Evolutionary conservation across 2,329 filamentous ascomycete species (phyloP).

Genomic region (Fulvia fulva): DNA sequence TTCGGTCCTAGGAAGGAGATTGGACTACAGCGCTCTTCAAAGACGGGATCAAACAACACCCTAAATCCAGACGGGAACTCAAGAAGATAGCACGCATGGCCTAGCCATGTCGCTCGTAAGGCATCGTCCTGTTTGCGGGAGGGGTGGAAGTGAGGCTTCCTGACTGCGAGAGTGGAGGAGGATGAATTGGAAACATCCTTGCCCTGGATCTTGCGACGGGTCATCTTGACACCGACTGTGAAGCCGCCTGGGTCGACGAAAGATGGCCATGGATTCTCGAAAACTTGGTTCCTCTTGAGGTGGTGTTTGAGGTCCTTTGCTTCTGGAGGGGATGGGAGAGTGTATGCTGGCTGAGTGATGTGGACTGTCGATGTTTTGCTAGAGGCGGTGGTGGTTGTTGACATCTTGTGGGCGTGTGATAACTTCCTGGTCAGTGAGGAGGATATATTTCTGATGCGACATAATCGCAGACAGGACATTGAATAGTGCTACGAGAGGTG

Average conservation of each 20-base stretch:
- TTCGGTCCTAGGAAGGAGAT: conserved; percentile 65
- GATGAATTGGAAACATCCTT: conserved; percentile 56
- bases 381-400: neutral
- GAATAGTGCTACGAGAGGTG: neutral
- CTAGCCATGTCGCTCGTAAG: conserved; percentile 87
- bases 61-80: conserved; percentile 83
- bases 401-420: neutral
- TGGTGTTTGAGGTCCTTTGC: conserved; percentile 45
- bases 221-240: conserved; percentile 36
- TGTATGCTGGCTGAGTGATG: conserved; percentile 37
- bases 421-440: neutral
- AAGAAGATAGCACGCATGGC: conserved; percentile 89
- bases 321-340: conserved; percentile 42
- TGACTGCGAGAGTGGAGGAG: conserved; percentile 64
- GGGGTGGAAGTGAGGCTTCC: conserved; percentile 63
- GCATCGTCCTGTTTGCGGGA: conserved; percentile 51
- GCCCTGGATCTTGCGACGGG: conserved; percentile 48
- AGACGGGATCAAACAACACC: conserved; percentile 90
- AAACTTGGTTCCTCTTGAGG: conserved; percentile 53
- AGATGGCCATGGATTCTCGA: conserved; percentile 55
- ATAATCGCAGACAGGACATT: neutral
- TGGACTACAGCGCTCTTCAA: conserved; percentile 81
- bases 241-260: conserved; percentile 39
- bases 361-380: conserved; percentile 25
- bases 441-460: neutral